A percentile compares a stretch with the other conserved stretches of the same genome.
Conservation (phyloP, 306 rosid genomes). For the Clitoria ternatea region DNA sequence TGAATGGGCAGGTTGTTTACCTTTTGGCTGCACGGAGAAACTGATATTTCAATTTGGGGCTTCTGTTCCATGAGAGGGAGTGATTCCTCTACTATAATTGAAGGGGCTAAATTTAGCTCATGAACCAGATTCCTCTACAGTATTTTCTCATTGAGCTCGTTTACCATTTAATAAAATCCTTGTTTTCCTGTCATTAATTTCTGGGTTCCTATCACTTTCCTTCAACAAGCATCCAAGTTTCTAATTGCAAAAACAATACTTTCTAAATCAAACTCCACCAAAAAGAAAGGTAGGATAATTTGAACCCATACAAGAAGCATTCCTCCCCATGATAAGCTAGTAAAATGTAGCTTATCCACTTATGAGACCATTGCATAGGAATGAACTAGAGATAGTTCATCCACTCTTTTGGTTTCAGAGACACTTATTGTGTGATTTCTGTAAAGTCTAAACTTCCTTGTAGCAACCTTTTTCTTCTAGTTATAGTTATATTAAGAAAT, state of each 20-base stretch:
- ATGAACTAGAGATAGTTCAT: background rate
- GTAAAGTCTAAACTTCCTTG: slow-evolving; percentile 6
- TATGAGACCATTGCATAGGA: background rate
- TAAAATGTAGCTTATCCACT: background rate
- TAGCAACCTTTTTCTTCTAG: background rate
- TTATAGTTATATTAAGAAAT: background rate
- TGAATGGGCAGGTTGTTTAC: no score
- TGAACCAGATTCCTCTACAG: no score
- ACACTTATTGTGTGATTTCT: background rate
- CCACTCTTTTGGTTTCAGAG: background rate
- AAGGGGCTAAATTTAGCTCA: no score
- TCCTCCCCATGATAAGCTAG: background rate
- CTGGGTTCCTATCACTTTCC: background rate
- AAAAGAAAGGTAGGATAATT: background rate
- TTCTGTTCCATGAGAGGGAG: no score
- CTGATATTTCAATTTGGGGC: no score
- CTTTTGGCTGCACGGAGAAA: no score
- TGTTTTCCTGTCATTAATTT: no score
- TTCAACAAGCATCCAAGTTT: background rate
- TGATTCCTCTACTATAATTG: no score
- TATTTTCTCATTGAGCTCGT: no score
- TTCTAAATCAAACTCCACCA: no score
- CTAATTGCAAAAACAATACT: background rate
- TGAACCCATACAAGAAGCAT: background rate
- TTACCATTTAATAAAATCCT: no score